Evolutionary conservation across 176 grass and related monocot species (phyloP).

Genomic region (Cymbopogon citratus): DNA sequence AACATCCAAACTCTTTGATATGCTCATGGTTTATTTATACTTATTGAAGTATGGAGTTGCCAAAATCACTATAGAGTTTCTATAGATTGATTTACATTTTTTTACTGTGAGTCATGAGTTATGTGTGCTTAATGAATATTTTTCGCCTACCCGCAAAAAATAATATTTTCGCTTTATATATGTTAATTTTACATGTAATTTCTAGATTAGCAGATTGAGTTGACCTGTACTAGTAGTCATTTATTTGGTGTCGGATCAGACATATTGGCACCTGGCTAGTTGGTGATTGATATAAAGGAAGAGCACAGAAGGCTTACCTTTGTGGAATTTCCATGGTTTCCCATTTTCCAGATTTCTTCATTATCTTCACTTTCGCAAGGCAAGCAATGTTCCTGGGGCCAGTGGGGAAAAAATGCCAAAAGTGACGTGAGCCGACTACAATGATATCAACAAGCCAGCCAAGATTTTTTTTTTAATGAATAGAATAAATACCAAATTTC

Average conservation of each 20-base stretch:
- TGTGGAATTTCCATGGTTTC: slow-evolving; percentile 81
- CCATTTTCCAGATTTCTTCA: slow-evolving; percentile 86
- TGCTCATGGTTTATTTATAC: not conserved
- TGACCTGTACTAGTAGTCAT: not conserved
- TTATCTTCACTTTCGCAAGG: slow-evolving; percentile 84
- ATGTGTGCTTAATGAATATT: not conserved
- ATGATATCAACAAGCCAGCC: slow-evolving; percentile 1
- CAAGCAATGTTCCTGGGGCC: slow-evolving; percentile 72
- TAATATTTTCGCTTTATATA: not conserved
- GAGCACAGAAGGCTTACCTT: slow-evolving; percentile 45
- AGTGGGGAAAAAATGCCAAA: not conserved
- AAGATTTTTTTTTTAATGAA: not conserved
- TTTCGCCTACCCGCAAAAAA: not conserved
- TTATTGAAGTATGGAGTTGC: not conserved
- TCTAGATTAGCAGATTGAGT: not conserved
- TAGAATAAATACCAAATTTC: not conserved
- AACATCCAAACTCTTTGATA: not conserved
- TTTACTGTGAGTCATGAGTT: not conserved
- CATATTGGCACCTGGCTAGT: not conserved
- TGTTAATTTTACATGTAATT: not conserved
- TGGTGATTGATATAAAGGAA: slow-evolving; percentile 13
- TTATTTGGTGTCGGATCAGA: not conserved
- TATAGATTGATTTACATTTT: not conserved
- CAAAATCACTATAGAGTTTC: not conserved
- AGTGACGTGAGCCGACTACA: not conserved